Evolutionary conservation across 148 eudicot species (phyloP), one percentile per base, ranked within the genome.

Genomic region (Gaultheria prostrata): DNA sequence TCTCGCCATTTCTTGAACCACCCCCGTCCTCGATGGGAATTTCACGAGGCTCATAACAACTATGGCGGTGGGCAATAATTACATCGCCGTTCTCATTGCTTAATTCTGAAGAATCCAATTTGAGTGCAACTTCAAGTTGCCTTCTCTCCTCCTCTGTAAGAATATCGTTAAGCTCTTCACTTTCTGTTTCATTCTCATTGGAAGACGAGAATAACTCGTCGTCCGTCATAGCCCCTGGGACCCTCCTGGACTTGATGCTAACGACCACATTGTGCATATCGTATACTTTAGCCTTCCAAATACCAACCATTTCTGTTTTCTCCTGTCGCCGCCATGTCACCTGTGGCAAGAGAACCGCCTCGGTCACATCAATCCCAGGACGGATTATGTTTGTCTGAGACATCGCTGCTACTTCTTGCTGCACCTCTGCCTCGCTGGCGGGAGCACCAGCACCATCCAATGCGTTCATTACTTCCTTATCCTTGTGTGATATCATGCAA

Each of bases 211-310:
- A 90, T 43, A 95, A 89, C 87, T 95, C 98, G 6, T 95, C 98
- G 39, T 94, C 95, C 14, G 89, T 90, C 95, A 94, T 93, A 75
- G 98, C 98, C 83, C 98, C 98, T 1, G 98, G 98, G 73, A 95
- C 98, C 87, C 87, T 83, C 90, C 98, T 92, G 11, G 98, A 95
- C 85, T 93, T 93, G 50, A 95, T 91, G 85, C 98, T 95, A 50
- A 94, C 97, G 51, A 91, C 87, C 83, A 95, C 98, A 82, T 95
- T 94, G 67, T 92, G 95, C 98, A 95, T 94, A 80, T 95, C 98
- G 35, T 94, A 95, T 2, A 95, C 89, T 90, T 94, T 95, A 54
- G 94, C 93, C 87, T 91, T 95, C 98, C 98, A 95, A 26, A 85
- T 84, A 69, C 98, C 98, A 81, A 95, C 92, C 87, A 83, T 91